Percentiles rank a stretch among this genome's conserved stretches.
Conservation (phyloP, 108 stramenopile species). For the Nitzschia palea region DNA sequence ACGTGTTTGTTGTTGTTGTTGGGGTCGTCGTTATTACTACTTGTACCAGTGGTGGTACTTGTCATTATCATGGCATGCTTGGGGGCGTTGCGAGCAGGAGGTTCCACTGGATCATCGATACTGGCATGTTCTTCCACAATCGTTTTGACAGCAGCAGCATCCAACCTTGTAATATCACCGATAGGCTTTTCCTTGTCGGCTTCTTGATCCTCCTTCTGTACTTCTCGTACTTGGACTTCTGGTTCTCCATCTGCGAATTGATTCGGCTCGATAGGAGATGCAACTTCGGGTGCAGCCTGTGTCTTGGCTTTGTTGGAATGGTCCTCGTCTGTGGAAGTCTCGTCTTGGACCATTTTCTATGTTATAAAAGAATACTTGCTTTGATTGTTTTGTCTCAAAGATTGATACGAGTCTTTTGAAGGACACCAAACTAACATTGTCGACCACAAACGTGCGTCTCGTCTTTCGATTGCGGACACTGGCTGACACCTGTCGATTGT, state of each 20-base stretch:
- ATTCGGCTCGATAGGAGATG: too few species aligned
- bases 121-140: slow-evolving; percentile 5
- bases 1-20: neutral
- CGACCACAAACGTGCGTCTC: too few species aligned
- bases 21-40: neutral
- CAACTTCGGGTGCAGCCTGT: too few species aligned
- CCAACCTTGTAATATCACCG: neutral
- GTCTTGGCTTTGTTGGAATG: too few species aligned
- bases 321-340: too few species aligned
- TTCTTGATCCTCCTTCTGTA: neutral
- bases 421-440: too few species aligned
- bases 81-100: slow-evolving; percentile 19
- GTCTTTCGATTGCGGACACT: neutral
- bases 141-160: neutral
- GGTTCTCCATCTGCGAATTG: neutral
- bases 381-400: neutral
- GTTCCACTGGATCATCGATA: slow-evolving; percentile 17
- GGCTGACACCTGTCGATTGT: neutral
- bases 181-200: neutral
- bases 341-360: neutral
- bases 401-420: too few species aligned
- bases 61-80: slow-evolving; percentile 1
- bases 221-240: neutral
- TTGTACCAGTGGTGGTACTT: neutral
- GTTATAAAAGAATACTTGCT: neutral